Base-by-base conservation (phyloP, 78 protist species). In the Tieghemostelium lacteum region DNA sequence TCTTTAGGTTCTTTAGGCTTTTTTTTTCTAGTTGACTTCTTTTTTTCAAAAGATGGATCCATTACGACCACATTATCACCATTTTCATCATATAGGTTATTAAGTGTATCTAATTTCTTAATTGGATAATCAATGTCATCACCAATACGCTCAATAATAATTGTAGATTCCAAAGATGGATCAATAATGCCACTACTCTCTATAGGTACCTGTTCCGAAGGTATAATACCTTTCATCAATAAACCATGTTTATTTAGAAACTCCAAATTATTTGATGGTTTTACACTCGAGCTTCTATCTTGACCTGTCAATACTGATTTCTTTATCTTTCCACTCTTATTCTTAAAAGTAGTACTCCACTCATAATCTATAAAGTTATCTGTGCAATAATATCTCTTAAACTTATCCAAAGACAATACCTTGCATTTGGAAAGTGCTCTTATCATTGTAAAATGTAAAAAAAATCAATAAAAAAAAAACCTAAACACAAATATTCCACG, bases 11-110 rank as follows among this genome's bases (percentile, higher is more conserved):
- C 52, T 45, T 45, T 45, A 45, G 52, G 6, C 10, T 10, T 22
- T 36, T 33, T 62, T 62, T 17, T 62, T 5, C 33, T 36, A 64
- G 26, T 40, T 66, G 50, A 0, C 6, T 0, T 65, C 39, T 26
- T 10, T 42, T 45, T 69, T 50, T 14, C 4, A 34, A 71, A 71
- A 2, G 34, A 54, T 16, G 77, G 77, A 52, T 34, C 14, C 77
- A 71, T 71, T 71, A 26, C 49, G 6, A 71, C 77, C 3, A 71
- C 50, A 22, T 71, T 45, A 4, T 71, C 77, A 71, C 77, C 77
- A 71, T 71, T 71, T 71, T 71, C 77, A 52, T 71, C 77, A 5
- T 50, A 52, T n/a, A 50, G 33, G 14, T 71, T n/a, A n/a, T n/a
- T n/a, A n/a, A n/a, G n/a, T n/a, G n/a, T n/a, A n/a, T n/a, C n/a